Base-by-base conservation (phyloP, 306 rosid species). In the Cajanus cajan region DNA sequence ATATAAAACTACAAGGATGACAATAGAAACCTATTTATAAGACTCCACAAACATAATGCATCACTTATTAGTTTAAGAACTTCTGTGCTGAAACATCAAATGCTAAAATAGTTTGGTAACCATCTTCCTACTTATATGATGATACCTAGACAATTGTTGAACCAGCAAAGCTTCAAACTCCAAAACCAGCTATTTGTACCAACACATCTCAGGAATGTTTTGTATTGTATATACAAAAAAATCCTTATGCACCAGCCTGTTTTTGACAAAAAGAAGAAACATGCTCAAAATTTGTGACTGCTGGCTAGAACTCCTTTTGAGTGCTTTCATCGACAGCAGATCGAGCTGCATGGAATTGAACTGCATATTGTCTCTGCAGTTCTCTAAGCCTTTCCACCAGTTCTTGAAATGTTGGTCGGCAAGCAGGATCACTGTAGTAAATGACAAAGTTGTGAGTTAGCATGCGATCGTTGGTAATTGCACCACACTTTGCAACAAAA, bases 271-370 rank as follows among this genome's bases (percentile, higher is more conserved):
- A 66, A 80, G 13, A 28, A 28, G 78, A 82, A 79, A 44, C 65
- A 67, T 44, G 33, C 84, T 80, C 68, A 62, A 39, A 40, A 19
- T 67, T 34, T 12, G 76, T 24, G 70, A 47, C 59, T 4, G 19
- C 34, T 75, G 22, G 36, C 82, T 89, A 93, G 50, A 85, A 41
- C 59, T 91, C 96, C 90, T 88, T 91, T 34, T 80, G 92, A 47
- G 82, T 15, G 78, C 44, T 77, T 75, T 89, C 97, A 40, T 81
- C 88, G 7, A 84, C 83, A 0, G 82, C 85, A 0, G 93, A 55
- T 24, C 93, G 91, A 55, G 94, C 89, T 50, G 98, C 96, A 55
- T 96, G 97, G 74, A 89, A 85, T 82, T 93, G 94, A 80, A 90
- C 77, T 39, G 86, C 62, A 36, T 76, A 88, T 36, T 68, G 89